These are phyloP conservation scores for Cymodocea nodosa DNA, from an alignment of 116 monocot genomes.

Conservation along the genomic window DNA sequence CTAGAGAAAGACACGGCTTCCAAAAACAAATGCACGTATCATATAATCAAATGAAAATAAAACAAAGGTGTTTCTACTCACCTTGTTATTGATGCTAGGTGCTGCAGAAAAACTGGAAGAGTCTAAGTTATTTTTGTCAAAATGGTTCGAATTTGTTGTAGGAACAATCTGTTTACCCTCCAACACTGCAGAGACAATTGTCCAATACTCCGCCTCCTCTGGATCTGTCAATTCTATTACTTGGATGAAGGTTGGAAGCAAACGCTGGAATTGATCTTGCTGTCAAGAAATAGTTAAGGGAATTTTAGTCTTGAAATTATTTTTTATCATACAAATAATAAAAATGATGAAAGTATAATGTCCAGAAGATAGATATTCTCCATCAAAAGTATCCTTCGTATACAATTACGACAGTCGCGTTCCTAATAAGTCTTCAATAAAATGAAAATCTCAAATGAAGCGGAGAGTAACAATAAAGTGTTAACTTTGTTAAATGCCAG, in stretches of 20 bases:
- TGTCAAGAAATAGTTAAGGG: slow-evolving; percentile 15
- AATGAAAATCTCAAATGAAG: no score
- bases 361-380: no score
- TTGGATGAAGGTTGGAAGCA: slow-evolving; percentile 84
- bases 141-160: slow-evolving; percentile 16
- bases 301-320: no score
- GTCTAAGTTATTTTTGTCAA: slow-evolving; percentile 17
- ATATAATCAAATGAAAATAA: no score
- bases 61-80: slow-evolving; percentile 4
- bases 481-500: no score
- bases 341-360: no score
- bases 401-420: no score
- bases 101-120: slow-evolving; percentile 12
- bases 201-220: slow-evolving; percentile 79
- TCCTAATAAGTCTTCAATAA: no score
- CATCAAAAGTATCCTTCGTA: no score
- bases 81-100: slow-evolving; percentile 70
- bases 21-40: no score
- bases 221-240: slow-evolving; percentile 72
- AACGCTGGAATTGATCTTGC: slow-evolving; percentile 84
- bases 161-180: slow-evolving; percentile 57
- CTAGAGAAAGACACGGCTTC: no score
- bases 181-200: slow-evolving; percentile 60
- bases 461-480: neutral
- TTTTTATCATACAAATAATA: no score